These are phyloP conservation scores for Phytopythium vexans DNA, from an alignment of 352 stramenopile species.

Conservation along the genomic window DNA sequence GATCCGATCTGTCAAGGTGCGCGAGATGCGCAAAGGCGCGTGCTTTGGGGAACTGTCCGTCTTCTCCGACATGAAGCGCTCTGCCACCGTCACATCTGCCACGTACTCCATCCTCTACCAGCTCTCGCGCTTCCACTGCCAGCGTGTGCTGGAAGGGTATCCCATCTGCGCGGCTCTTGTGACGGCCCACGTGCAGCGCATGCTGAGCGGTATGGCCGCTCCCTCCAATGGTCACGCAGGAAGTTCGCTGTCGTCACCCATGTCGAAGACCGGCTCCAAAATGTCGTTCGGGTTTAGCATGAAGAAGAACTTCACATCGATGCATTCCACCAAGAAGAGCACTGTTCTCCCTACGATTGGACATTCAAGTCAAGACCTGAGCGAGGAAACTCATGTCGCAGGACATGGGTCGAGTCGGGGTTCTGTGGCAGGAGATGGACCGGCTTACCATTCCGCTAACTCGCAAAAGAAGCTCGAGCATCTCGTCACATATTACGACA, in stretches of 20 bases:
- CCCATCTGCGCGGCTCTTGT: conserved; percentile 23
- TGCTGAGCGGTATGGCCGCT: not conserved
- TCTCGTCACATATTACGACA: conserved; percentile 13
- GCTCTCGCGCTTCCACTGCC: conserved; percentile 57
- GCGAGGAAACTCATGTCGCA: no score
- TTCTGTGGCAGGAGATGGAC: not conserved
- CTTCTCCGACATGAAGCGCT: conserved; percentile 50
- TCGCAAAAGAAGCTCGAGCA: not conserved
- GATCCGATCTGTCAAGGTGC: conserved; percentile 51
- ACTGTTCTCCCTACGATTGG: not conserved
- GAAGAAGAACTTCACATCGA: conserved; percentile 5
- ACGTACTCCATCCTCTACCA: conserved; percentile 75
- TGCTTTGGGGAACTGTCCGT: conserved; percentile 75
- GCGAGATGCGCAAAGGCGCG: conserved; percentile 65
- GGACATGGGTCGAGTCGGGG: not conserved
- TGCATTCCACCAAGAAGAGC: not conserved
- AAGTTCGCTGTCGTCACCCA: not conserved
- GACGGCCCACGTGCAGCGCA: conserved; percentile 5
- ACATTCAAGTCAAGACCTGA: not conserved
- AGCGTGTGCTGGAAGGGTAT: conserved; percentile 53
- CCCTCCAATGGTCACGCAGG: not conserved
- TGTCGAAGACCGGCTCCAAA: conserved; percentile 2
- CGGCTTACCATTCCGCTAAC: not conserved
- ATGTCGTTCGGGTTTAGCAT: conserved; percentile 5
- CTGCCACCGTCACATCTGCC: conserved; percentile 50